Evolutionary conservation across 371 early-diverging fungal genomes (phyloP), one percentile per base, ranked within the genome.

Genomic region (Circinella minor): DNA sequence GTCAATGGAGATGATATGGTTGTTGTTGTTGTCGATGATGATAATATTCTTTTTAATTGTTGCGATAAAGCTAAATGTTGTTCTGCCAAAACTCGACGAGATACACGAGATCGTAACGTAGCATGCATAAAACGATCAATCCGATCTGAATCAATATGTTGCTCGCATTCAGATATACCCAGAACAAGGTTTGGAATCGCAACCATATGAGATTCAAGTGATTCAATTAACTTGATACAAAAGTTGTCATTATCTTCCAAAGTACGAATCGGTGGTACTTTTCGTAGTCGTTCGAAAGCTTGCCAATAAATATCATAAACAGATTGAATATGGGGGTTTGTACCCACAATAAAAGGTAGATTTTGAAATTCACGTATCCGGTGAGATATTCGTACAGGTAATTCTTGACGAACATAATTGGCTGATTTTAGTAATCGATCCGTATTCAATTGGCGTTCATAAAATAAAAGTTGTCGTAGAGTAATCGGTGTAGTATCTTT

Each of bases 321-420:
- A 38, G 66, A 71, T 69, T 89, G 82, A 51, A 95, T 86, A 72
- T 93, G 89, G 15, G 96, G 93, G 70, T 95, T 93, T 36, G 91
- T 91, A 5, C 93, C 95, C 13, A 92, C 89, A 46, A 94, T 92
- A 74, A 91, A 95, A 0, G 96, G 95, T 27, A 95, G 82, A 37
- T 86, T 86, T 72, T 90, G 92, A 68, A 93, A 92, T 70, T 92
- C 93, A 57, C 91, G 84, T 59, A 96, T 93, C 46, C 96, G 87
- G 73, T 95, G 94, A 1, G 96, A 93, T 57, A 96, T 84, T 15
- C 96, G 86, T n/a, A 96, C 92, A 0, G 95, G 90, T 11, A 96
- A 82, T 74, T 96, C 95, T 15, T 82, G 75, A 20, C 93, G 83
- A 37, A 94, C 91, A 76, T 94, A 94, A 80, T 96, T 96, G 39